Evolutionary conservation across 805 yeast species (phyloP).

Genomic region (Hanseniaspora jakobsenii): DNA sequence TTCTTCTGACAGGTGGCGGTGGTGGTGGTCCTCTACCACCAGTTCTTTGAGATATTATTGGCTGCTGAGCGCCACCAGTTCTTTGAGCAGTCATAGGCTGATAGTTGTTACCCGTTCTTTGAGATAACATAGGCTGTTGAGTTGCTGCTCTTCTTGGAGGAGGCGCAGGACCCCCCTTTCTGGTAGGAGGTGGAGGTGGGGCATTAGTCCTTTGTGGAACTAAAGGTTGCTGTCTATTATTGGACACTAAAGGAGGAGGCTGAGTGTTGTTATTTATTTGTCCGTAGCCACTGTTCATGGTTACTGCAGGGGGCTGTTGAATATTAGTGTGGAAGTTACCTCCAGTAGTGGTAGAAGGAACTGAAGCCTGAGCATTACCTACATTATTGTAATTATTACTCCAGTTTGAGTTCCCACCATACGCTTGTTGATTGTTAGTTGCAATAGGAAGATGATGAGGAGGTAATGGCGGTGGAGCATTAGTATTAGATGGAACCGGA

Average conservation of each 20-base stretch:
- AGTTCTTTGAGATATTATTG: conserved; percentile 21
- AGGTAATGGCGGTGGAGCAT: conserved; percentile 13
- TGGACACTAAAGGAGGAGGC: conserved; percentile 21
- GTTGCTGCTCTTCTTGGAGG: conserved; percentile 20
- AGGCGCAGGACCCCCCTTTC: conserved; percentile 18
- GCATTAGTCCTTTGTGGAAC: conserved; percentile 15
- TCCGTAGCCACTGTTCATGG: too few relatives aligned
- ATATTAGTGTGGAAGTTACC: too few relatives aligned
- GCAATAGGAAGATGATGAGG: conserved; percentile 9
- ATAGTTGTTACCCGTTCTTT: conserved; percentile 21
- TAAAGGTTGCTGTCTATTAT: conserved; percentile 15
- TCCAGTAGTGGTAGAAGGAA: too few relatives aligned
- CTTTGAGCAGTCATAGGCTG: conserved; percentile 22
- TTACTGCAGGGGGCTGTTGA: too few relatives aligned
- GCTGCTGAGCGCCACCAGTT: conserved; percentile 15
- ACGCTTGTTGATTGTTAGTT: background rate
- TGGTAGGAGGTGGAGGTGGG: conserved; percentile 9
- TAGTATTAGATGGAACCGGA: background rate
- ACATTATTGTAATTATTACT: too few relatives aligned
- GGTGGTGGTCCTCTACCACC: conserved; percentile 23
- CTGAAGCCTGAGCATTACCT: too few relatives aligned
- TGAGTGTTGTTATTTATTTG: conserved; percentile 20
- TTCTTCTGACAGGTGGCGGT: conserved; percentile 19
- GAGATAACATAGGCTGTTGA: conserved; percentile 20
- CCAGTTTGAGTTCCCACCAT: too few relatives aligned